Conservation (phyloP, 176 grass and related monocot genomes). For the Calamus simplicifolius region DNA sequence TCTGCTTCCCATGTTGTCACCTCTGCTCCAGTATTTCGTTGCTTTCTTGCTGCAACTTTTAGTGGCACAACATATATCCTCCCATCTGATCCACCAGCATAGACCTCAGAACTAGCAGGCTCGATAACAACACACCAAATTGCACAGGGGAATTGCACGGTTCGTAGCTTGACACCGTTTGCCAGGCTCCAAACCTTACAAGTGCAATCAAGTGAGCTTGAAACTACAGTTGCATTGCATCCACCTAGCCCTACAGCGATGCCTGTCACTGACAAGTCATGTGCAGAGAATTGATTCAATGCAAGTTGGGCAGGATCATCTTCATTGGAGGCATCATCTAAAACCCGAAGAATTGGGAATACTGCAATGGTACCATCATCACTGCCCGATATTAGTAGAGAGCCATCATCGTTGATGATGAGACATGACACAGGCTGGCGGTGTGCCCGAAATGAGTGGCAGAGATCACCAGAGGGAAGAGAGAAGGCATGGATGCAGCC, state of each 20-base stretch:
- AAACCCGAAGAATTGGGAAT: conserved; percentile 13
- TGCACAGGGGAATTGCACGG: conserved; percentile 18
- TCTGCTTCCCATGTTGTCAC: not conserved
- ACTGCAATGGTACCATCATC: conserved; percentile 14
- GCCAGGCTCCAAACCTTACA: conserved; percentile 31
- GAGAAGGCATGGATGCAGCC: conserved; percentile 10
- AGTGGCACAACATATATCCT: conserved; percentile 8
- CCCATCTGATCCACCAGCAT: conserved; percentile 16
- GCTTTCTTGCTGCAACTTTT: not conserved
- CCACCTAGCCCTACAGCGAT: conserved; percentile 15
- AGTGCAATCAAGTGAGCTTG: conserved; percentile 24
- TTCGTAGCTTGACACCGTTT: not conserved
- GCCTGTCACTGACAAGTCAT: conserved; percentile 6
- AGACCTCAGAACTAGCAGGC: not conserved
- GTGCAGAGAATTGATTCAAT: conserved; percentile 2
- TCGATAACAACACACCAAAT: not conserved
- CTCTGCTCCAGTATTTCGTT: too few species aligned
- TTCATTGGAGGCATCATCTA: not conserved
- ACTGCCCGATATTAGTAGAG: conserved; percentile 20
- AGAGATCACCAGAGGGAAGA: conserved; percentile 10
- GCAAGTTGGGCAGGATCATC: not conserved
- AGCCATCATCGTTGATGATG: conserved; percentile 22
- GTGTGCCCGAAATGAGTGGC: conserved; percentile 14
- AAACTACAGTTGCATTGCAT: conserved; percentile 10
- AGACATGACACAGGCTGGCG: conserved; percentile 7